Conservation (phyloP, 352 stramenopile genomes). For the Globisporangium uncinulatum region DNA sequence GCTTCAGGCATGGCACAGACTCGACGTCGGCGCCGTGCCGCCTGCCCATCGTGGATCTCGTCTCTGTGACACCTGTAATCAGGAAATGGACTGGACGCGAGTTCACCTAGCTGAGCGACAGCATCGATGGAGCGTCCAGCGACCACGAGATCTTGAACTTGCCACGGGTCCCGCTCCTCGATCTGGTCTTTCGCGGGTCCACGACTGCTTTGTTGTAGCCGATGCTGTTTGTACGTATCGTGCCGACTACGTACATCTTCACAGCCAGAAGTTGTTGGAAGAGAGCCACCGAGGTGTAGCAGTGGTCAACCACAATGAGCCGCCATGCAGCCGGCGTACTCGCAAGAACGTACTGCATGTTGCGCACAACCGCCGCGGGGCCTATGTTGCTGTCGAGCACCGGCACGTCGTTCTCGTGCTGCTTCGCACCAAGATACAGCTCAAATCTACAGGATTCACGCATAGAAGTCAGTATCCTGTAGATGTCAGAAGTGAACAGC, state of each 20-base stretch:
- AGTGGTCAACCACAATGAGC: too few species aligned
- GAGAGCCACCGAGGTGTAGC: not conserved
- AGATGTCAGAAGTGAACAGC: too few species aligned
- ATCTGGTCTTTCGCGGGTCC: not conserved
- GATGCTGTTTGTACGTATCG: not conserved
- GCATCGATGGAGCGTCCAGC: not conserved
- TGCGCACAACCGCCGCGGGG: too few species aligned
- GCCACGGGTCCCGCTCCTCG: not conserved
- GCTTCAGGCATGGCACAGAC: not conserved
- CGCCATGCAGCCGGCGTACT: too few species aligned
- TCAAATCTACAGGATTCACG: too few species aligned
- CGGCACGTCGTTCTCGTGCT: too few species aligned
- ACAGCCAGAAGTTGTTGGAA: not conserved
- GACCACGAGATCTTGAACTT: not conserved
- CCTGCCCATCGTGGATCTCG: not conserved
- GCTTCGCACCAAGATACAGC: too few species aligned
- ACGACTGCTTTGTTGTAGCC: not conserved
- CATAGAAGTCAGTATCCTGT: too few species aligned
- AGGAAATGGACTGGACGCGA: not conserved
- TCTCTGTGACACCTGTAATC: not conserved
- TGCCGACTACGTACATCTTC: not conserved
- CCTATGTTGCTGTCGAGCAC: too few species aligned
- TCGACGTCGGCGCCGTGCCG: not conserved
- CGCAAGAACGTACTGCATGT: too few species aligned
- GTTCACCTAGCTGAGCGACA: not conserved